Conservation (phyloP, 768 basidiomycete species). For the Termitomyces sp. region DNA sequence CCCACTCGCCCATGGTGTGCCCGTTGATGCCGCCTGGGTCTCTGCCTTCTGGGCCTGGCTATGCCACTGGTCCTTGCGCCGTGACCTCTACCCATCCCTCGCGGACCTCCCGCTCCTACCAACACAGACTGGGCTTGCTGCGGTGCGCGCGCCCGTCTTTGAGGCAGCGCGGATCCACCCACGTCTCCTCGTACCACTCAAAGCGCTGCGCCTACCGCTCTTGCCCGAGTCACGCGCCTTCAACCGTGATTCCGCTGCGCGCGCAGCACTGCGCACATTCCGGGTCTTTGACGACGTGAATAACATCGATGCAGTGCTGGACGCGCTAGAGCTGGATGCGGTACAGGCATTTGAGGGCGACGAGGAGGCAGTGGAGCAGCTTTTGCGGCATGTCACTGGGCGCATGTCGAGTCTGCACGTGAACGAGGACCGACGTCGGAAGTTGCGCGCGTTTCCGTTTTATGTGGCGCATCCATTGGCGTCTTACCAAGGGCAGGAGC, state of each 20-base stretch:
- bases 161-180: constrained; percentile 17
- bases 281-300: constrained; percentile 15
- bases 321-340: constrained; percentile 10
- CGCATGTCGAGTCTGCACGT: not conserved
- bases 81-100: constrained; percentile 18
- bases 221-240: constrained; percentile 20
- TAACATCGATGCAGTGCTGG: constrained; percentile 26
- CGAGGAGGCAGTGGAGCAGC: not conserved
- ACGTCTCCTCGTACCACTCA: constrained; percentile 15
- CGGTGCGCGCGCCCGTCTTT: constrained; percentile 22
- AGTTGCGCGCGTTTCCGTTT: constrained; percentile 4
- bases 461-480: not conserved
- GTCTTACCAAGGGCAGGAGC: not conserved
- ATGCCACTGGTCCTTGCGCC: constrained; percentile 12
- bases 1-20: not conserved
- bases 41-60: constrained; percentile 40
- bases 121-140: constrained; percentile 21
- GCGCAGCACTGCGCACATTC: constrained; percentile 14
- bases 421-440: not conserved
- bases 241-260: constrained; percentile 6
- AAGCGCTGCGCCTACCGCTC: constrained; percentile 26
- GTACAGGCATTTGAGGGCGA: not conserved
- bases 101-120: constrained; percentile 26
- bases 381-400: not conserved
- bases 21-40: constrained; percentile 25